These are phyloP conservation scores for Hypomontagnella submonticulosa DNA, from an alignment of 495 filamentous ascomycete species.

Conservation along the genomic window DNA sequence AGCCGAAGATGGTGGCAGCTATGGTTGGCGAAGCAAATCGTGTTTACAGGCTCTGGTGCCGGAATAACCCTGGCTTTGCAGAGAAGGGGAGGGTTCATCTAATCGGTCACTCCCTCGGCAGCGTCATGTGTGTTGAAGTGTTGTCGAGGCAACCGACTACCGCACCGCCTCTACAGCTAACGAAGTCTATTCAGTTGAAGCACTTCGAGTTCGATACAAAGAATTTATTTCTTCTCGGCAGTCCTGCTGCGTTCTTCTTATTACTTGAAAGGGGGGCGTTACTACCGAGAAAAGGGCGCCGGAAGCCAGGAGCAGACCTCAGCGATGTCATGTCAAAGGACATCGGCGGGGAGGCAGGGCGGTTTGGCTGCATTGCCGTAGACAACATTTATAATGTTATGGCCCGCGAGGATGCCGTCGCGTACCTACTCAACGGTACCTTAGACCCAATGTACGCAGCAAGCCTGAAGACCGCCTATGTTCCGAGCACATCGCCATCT, in stretches of 20 bases:
- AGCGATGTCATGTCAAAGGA: slow-evolving; percentile 68
- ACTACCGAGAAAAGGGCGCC: slow-evolving; percentile 78
- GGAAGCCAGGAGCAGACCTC: slow-evolving; percentile 76
- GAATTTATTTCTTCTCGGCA: slow-evolving; percentile 91
- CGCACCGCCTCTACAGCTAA: slow-evolving; percentile 65
- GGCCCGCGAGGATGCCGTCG: slow-evolving; percentile 73
- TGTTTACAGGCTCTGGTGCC: slow-evolving; percentile 91
- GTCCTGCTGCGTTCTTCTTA: slow-evolving; percentile 92
- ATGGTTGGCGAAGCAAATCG: slow-evolving; percentile 93
- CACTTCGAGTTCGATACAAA: slow-evolving; percentile 92
- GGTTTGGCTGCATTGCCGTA: slow-evolving; percentile 89
- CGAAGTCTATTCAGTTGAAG: slow-evolving; percentile 57
- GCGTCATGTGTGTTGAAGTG: slow-evolving; percentile 92
- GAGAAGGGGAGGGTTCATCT: slow-evolving; percentile 86
- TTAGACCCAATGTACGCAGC: slow-evolving; percentile 83
- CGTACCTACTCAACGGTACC: slow-evolving; percentile 90
- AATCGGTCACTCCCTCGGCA: slow-evolving; percentile 92
- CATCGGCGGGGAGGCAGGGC: slow-evolving; percentile 78
- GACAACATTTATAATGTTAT: slow-evolving; percentile 98
- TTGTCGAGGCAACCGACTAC: slow-evolving; percentile 84
- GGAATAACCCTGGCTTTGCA: slow-evolving; percentile 87
- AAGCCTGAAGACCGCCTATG: slow-evolving; percentile 77
- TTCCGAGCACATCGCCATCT: slow-evolving; percentile 76
- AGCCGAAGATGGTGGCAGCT: slow-evolving; percentile 91
- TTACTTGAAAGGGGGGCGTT: slow-evolving; percentile 84